A percentile compares a stretch with the other conserved stretches of the same genome.
These are phyloP conservation scores for Citrus maxima DNA, from an alignment of 345 rosid genomes.

Conservation along the genomic window DNA sequence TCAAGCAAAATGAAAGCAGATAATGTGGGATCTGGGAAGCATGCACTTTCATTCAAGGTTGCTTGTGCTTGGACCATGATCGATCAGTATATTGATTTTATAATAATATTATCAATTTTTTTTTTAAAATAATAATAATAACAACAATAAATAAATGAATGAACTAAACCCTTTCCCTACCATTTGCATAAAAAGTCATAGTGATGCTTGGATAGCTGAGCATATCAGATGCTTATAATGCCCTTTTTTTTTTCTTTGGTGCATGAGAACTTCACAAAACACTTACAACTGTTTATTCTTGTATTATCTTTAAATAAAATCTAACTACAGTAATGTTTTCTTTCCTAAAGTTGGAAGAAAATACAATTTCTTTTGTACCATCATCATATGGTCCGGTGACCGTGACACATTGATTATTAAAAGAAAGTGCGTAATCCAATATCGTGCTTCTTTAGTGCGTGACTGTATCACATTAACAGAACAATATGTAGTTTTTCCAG, in stretches of 20 bases:
- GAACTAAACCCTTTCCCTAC: not conserved
- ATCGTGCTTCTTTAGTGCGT: not conserved
- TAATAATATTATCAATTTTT: not conserved
- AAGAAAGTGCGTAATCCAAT: not conserved
- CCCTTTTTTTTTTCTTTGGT: no score
- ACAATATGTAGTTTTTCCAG: not conserved
- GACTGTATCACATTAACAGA: constrained; percentile 7
- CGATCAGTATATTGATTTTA: not conserved
- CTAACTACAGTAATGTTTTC: not conserved
- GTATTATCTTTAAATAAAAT: not conserved
- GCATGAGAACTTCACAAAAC: not conserved
- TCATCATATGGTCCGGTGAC: not conserved
- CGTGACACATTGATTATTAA: not conserved
- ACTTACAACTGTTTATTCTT: no score
- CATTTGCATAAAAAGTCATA: not conserved
- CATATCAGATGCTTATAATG: not conserved
- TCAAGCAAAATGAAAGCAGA: constrained; percentile 16
- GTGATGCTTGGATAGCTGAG: not conserved
- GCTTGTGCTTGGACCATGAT: constrained; percentile 10
- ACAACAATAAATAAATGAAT: not conserved
- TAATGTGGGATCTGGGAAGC: not conserved
- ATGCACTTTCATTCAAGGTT: not conserved
- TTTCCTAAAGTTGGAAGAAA: not conserved
- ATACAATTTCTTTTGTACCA: not conserved
- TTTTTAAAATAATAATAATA: no score